Evolutionary conservation across 139 green algal genomes (phyloP).

Genomic region (Chlorella vulgaris): DNA sequence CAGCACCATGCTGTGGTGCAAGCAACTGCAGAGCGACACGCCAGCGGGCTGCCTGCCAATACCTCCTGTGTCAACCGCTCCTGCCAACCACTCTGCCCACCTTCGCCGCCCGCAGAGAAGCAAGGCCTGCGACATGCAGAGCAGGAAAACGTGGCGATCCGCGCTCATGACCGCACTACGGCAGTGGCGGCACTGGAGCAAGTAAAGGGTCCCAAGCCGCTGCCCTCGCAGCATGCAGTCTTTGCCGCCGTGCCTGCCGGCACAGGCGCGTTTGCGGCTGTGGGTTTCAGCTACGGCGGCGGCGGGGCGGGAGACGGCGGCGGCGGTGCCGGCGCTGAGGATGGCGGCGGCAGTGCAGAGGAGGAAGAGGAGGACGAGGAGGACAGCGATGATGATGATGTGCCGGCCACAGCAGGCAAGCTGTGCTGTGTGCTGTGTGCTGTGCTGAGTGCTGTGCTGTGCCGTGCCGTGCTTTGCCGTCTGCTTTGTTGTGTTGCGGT

Average conservation of each 20-base stretch:
- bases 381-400: constrained; percentile 40
- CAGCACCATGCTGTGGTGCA: no score
- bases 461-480: no score
- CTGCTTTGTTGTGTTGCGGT: no score
- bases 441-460: neutral
- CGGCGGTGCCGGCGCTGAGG: no score
- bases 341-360: neutral
- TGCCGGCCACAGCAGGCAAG: constrained; percentile 25
- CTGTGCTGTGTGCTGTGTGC: neutral
- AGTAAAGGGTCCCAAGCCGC: constrained; percentile 23
- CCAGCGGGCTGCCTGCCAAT: no score
- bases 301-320: neutral
- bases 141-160: constrained; percentile 63
- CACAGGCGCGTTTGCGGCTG: constrained; percentile 56
- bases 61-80: no score
- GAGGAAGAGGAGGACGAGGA: constrained; percentile 2
- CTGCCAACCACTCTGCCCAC: neutral
- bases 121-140: constrained; percentile 39
- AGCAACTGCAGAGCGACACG: no score
- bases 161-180: constrained; percentile 55
- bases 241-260: constrained; percentile 31
- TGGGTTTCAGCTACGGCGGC: constrained; percentile 69
- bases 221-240: neutral
- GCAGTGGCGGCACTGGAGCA: constrained; percentile 24
- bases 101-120: neutral